Conservation (phyloP, 202 grass and related monocot species). For the Eragrostis tef region DNA sequence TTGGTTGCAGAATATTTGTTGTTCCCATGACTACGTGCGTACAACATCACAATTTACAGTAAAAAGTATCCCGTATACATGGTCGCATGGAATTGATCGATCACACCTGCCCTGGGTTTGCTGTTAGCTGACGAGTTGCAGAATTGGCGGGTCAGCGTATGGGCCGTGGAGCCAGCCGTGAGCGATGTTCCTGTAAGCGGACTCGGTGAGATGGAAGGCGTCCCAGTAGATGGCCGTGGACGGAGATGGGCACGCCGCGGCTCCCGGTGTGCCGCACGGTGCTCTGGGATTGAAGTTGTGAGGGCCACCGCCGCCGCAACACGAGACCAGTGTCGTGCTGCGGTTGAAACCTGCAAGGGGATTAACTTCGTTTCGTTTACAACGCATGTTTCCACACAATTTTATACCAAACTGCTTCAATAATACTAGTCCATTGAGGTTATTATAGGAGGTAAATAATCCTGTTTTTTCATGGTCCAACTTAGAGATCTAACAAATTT, state of each 20-base stretch:
- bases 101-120: too few species aligned
- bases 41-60: too few species aligned
- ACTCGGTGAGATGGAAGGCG: slow-evolving; percentile 53
- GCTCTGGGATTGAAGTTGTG: slow-evolving; percentile 45
- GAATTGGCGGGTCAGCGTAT: slow-evolving; percentile 33
- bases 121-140: too few species aligned
- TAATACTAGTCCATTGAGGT: too few species aligned
- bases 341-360: slow-evolving; percentile 31
- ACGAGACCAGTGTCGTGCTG: not conserved
- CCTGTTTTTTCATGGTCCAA: too few species aligned
- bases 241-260: slow-evolving; percentile 15
- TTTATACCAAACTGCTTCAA: too few species aligned
- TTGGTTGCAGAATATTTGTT: not conserved
- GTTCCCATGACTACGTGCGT: not conserved
- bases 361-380: too few species aligned
- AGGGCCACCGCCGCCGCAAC: slow-evolving; percentile 46
- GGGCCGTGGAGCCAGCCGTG: slow-evolving; percentile 38
- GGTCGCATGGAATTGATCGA: not conserved
- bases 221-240: slow-evolving; percentile 44
- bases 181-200: slow-evolving; percentile 35
- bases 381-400: too few species aligned
- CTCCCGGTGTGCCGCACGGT: slow-evolving; percentile 35
- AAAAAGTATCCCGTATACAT: not conserved
- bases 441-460: too few species aligned
- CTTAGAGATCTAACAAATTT: too few species aligned